These are phyloP conservation scores for Calonectria montana DNA, from an alignment of 2,329 filamentous ascomycete genomes.

Conservation along the genomic window DNA sequence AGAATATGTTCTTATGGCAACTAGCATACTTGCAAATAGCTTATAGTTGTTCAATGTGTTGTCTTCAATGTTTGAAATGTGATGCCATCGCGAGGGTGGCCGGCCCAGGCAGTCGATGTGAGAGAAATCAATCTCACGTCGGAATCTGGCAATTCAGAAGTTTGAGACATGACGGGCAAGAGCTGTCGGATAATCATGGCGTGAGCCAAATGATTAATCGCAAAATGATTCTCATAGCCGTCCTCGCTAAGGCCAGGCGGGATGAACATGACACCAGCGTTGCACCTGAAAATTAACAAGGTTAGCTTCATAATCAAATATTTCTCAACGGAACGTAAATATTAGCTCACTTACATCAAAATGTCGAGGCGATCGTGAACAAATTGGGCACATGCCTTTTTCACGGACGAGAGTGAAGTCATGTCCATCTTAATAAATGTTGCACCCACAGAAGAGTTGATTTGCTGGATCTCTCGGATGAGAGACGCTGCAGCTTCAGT, in stretches of 20 bases:
- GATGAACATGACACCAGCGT: background rate
- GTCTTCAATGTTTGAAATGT: background rate
- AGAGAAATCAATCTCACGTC: background rate
- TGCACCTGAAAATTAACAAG: background rate
- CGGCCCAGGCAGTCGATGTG: background rate
- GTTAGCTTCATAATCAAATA: background rate
- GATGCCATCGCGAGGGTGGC: background rate
- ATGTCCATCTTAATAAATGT: background rate
- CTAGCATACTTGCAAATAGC: too few species aligned
- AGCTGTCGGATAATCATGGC: conserved; percentile 54
- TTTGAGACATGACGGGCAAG: conserved; percentile 34
- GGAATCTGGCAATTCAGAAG: conserved; percentile 17
- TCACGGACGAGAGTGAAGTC: background rate
- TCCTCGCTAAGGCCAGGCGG: conserved; percentile 31
- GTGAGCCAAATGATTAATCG: conserved; percentile 59
- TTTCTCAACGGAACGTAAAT: background rate
- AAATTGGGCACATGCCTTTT: background rate
- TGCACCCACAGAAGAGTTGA: background rate
- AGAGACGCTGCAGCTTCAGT: background rate
- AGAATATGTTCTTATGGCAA: background rate
- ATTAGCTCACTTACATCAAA: background rate
- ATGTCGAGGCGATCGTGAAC: background rate
- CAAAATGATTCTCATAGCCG: conserved; percentile 59
- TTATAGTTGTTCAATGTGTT: too few species aligned
- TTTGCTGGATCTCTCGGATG: background rate